Base-by-base conservation (phyloP, 2,329 filamentous ascomycete genomes). In the Bertia moriformis region DNA sequence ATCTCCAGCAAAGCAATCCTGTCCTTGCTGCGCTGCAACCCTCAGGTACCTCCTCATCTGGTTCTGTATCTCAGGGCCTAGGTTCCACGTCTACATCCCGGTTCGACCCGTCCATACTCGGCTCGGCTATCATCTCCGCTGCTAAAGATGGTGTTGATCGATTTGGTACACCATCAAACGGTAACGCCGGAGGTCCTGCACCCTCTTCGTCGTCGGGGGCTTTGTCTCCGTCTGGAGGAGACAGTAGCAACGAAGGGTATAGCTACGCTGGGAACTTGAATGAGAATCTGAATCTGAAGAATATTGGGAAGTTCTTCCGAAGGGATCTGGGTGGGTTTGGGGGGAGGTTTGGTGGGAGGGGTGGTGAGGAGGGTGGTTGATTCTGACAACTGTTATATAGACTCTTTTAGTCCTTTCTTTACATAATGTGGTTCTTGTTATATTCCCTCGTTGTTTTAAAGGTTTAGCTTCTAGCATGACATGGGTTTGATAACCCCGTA, bases 251-350 rank as follows among this genome's bases (percentile, higher is more conserved):
- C 48, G 38, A 48, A 46, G n/a, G n/a, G n/a, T n/a, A n/a, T n/a
- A 50, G 40, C 47, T 65, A 51, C 29, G 60, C 66, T 40, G 67
- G 73, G 40, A 76, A 80, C 49, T 73, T 73, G 5, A 93, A 95
- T 54, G 88, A 93, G 59, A 93, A 95, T 54, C 88, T 93, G 59
- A 95, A 95, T 58, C 56, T 96, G 59, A 88, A 86, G 63, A 94
- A 86, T 56, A 84, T 98, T 60, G 89, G 89, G 18, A 95, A 93
- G 60, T 95, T 96, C 62, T 96, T 96, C 65, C 78, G 82, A 45
- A 68, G 89, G 45, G 89, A 95, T 62, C 78, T 89, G 45, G 83
- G 83, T 19, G 75, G 78, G 2, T 71, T 89, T 45, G 80, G 83
- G 2, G 74, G 73, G 10, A 64, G 82, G 46, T 88, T 88, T 55